Evolutionary conservation across 2,329 filamentous ascomycete species (phyloP).

Genomic region (Pyricularia sp.): DNA sequence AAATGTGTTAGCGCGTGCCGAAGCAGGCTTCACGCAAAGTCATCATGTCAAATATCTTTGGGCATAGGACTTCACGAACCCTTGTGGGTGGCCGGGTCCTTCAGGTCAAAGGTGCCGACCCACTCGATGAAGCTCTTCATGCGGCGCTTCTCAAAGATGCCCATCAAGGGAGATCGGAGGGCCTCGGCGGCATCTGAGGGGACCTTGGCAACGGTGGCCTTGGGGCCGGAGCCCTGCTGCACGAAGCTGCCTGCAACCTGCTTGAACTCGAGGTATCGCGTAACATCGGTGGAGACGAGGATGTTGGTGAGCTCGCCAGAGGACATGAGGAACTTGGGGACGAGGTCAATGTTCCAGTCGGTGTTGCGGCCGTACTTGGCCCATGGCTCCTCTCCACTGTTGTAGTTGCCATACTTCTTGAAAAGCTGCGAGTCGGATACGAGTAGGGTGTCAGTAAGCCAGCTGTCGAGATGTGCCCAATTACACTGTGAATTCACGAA

Average conservation of each 20-base stretch:
- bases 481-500: slow-evolving; percentile 22
- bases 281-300: slow-evolving; percentile 89
- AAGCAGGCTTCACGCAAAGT: slow-evolving; percentile 2
- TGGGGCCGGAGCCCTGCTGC: slow-evolving; percentile 73
- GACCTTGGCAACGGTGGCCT: slow-evolving; percentile 92
- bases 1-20: neutral
- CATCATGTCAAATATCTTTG: neutral
- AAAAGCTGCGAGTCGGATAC: slow-evolving; percentile 56
- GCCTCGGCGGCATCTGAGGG: slow-evolving; percentile 89
- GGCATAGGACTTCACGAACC: slow-evolving; percentile 43
- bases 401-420: slow-evolving; percentile 88
- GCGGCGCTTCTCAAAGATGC: slow-evolving; percentile 92
- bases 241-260: slow-evolving; percentile 95
- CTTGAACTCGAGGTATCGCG: slow-evolving; percentile 83
- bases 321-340: slow-evolving; percentile 97
- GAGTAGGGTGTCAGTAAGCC: slow-evolving; percentile 1
- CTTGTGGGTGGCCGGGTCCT: slow-evolving; percentile 80
- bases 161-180: slow-evolving; percentile 88
- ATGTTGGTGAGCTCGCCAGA: slow-evolving; percentile 98
- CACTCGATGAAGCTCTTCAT: slow-evolving; percentile 96
- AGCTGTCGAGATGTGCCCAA: slow-evolving; percentile 7
- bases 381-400: slow-evolving; percentile 80
- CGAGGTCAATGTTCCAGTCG: slow-evolving; percentile 99
- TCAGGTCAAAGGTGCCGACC: slow-evolving; percentile 77
- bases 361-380: slow-evolving; percentile 94